A percentile compares a stretch with the other conserved stretches of the same genome.
phyloP scores from a whole-genome alignment of 2,329 filamentous ascomycete genomes.

The Fusarium ambrosium region DNA sequence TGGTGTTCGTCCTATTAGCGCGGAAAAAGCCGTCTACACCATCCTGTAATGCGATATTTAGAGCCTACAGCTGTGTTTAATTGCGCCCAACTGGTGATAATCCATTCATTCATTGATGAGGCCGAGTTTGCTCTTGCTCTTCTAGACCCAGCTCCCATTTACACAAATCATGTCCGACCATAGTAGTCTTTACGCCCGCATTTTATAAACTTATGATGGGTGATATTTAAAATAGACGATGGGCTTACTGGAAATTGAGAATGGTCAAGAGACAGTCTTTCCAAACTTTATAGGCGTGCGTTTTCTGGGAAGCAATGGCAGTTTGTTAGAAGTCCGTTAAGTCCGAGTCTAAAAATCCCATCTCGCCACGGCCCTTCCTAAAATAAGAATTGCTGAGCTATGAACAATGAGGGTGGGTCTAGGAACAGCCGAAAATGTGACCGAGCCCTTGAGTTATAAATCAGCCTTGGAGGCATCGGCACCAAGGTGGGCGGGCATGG shows the following conservation, averaged over 20 bases:
- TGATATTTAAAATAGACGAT: neutral
- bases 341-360: neutral
- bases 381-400: neutral
- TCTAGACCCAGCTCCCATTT: neutral
- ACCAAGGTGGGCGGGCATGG: neutral
- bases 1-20: neutral
- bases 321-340: neutral
- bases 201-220: neutral
- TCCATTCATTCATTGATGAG: neutral
- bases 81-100: neutral
- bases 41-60: neutral
- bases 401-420: no score
- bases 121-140: neutral
- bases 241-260: neutral
- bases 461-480: neutral
- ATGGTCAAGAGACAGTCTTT: neutral
- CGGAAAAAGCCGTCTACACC: neutral
- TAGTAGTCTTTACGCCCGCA: neutral
- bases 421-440: neutral
- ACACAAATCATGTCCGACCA: neutral
- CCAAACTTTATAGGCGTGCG: neutral
- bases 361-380: neutral
- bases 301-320: neutral
- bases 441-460: neutral
- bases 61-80: neutral